A percentile compares a stretch with the other conserved stretches of the same genome.
These are phyloP conservation scores for Melaleuca quinquenervia DNA, from an alignment of 345 rosid genomes.

Conservation along the genomic window DNA sequence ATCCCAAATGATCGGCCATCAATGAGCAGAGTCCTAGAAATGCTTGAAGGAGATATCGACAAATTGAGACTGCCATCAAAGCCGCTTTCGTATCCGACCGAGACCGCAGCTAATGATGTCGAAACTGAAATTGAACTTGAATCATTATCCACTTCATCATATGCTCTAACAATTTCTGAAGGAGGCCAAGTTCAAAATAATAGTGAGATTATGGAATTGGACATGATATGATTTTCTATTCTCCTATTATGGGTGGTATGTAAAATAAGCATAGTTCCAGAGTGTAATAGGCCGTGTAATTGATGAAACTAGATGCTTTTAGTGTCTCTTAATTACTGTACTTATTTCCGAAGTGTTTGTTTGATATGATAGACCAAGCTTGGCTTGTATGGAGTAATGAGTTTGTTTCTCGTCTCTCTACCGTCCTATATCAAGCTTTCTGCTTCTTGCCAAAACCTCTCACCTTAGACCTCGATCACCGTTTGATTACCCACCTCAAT, in stretches of 20 bases:
- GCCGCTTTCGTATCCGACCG: rapidly evolving
- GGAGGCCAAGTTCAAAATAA: background rate
- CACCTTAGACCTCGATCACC: background rate
- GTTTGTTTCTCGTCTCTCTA: background rate
- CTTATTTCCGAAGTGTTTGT: background rate
- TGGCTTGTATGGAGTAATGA: background rate
- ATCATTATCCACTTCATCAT: background rate
- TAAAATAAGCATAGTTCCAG: background rate
- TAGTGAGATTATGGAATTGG: background rate
- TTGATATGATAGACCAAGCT: background rate
- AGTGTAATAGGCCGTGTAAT: background rate
- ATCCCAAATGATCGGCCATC: background rate
- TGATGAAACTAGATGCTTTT: too few relatives aligned
- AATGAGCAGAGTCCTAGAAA: background rate
- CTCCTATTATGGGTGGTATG: too few relatives aligned
- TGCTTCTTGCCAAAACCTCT: background rate
- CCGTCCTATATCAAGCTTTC: too few relatives aligned
- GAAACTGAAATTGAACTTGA: background rate
- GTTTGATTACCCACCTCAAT: background rate
- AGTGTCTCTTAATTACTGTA: too few relatives aligned
- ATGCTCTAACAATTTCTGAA: background rate
- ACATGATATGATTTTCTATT: background rate
- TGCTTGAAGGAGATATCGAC: background rate
- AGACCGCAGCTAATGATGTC: background rate
- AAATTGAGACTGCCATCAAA: rapidly evolving